A percentile compares a stretch with the other conserved stretches of the same genome.
Conservation (phyloP, 768 basidiomycete species). For the Kondoa subrosea region DNA sequence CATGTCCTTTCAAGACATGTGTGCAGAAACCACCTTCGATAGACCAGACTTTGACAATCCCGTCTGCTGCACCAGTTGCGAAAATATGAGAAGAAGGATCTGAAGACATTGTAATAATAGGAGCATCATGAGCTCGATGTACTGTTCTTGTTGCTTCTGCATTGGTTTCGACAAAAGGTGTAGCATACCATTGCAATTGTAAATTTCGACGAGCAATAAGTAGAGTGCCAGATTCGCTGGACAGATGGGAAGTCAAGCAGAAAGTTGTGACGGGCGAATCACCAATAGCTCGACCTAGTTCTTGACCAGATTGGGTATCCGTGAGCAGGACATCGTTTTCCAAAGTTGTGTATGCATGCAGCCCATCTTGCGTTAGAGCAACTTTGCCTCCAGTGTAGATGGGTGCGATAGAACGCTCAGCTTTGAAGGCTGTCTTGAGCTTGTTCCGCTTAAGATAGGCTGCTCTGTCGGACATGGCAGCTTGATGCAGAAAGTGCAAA, state of each 20-base stretch:
- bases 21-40: constrained; percentile 71
- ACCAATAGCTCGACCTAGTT: constrained; percentile 64
- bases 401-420: constrained; percentile 21
- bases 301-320: constrained; percentile 52
- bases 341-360: constrained; percentile 65
- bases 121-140: constrained; percentile 75
- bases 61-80: constrained; percentile 91
- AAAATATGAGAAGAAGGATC: constrained; percentile 78
- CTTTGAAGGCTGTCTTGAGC: constrained; percentile 21
- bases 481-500: too few species aligned
- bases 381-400: constrained; percentile 68
- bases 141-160: constrained; percentile 36
- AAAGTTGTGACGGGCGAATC: constrained; percentile 73
- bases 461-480: background rate
- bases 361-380: constrained; percentile 59
- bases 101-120: constrained; percentile 69
- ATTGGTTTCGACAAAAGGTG: constrained; percentile 37
- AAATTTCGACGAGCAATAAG: constrained; percentile 65
- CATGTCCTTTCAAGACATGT: constrained; percentile 88
- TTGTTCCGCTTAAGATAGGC: background rate
- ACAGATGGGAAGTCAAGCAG: constrained; percentile 53
- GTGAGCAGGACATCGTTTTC: constrained; percentile 71
- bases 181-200: constrained; percentile 63
- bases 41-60: constrained; percentile 94
- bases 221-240: constrained; percentile 35